A percentile compares a stretch with the other conserved stretches of the same genome.
phyloP scores from a whole-genome alignment of 2,329 filamentous ascomycete species.

The Pestalotiopsis sp. region DNA sequence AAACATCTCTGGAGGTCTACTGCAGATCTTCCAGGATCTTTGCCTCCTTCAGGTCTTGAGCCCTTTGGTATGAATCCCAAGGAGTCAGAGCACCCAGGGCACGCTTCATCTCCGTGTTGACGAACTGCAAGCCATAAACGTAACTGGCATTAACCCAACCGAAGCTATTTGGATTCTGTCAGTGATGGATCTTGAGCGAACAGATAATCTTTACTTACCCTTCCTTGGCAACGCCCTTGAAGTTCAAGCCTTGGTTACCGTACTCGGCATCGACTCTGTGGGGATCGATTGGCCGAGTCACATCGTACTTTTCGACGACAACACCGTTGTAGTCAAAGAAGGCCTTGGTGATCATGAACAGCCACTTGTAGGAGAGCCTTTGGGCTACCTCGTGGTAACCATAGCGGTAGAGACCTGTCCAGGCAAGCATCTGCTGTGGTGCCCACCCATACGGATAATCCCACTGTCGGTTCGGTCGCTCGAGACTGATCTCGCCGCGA shows the following conservation, averaged over 20 bases:
- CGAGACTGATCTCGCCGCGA: constrained; percentile 75
- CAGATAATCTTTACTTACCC: constrained; percentile 64
- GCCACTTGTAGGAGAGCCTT: constrained; percentile 90
- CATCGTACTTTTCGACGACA: constrained; percentile 98
- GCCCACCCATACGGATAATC: constrained; percentile 99
- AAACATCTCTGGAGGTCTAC: constrained; percentile 7
- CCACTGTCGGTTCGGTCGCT: constrained; percentile 95
- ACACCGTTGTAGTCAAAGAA: constrained; percentile 99
- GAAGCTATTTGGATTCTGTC: constrained; percentile 60
- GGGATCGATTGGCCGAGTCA: constrained; percentile 85
- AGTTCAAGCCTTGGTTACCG: constrained; percentile 92
- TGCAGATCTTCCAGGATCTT: constrained; percentile 43
- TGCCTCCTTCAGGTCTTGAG: constrained; percentile 57
- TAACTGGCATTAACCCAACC: constrained; percentile 99
- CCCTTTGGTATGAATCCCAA: constrained; percentile 80
- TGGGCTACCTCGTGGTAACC: constrained; percentile 90
- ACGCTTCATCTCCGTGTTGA: constrained; percentile 86
- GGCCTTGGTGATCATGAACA: constrained; percentile 97
- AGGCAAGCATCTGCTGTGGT: constrained; percentile 96
- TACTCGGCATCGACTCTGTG: constrained; percentile 97
- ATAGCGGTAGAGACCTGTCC: constrained; percentile 90
- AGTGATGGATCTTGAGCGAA: constrained; percentile 9
- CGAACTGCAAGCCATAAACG: constrained; percentile 86
- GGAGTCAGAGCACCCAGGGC: constrained; percentile 86
- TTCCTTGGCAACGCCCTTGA: constrained; percentile 94